Percentiles rank a stretch among this genome's conserved stretches.
Evolutionary conservation across 2,329 filamentous ascomycete genomes (phyloP).

Genomic region (Ophiostoma angusticollis): DNA sequence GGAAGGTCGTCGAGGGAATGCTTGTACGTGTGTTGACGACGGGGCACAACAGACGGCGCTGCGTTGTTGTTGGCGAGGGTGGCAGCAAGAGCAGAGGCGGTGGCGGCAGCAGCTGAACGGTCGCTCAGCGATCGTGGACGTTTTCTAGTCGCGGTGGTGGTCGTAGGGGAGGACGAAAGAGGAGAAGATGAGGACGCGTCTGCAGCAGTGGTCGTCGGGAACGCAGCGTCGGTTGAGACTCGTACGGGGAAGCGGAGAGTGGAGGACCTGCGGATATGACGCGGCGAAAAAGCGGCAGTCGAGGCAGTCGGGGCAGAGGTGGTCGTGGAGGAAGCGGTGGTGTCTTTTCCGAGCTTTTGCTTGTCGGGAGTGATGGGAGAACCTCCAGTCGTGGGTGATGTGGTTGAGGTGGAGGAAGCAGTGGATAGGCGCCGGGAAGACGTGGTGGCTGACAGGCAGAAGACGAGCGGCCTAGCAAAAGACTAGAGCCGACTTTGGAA

Average conservation of each 20-base stretch:
- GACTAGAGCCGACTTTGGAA: not conserved
- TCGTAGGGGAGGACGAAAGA: not conserved
- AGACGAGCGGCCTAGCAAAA: not conserved
- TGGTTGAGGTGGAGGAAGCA: slow-evolving; percentile 11
- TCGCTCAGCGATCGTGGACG: slow-evolving; percentile 13
- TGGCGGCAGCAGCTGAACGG: slow-evolving; percentile 7
- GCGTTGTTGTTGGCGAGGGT: not conserved
- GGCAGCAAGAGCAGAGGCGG: slow-evolving; percentile 2
- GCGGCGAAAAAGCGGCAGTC: slow-evolving; percentile 1
- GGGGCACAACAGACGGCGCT: too few species aligned
- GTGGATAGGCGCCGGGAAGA: slow-evolving; percentile 13
- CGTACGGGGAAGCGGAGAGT: slow-evolving; percentile 14
- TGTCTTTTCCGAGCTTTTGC: not conserved
- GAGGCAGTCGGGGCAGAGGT: not conserved
- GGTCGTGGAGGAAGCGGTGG: not conserved
- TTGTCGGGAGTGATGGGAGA: slow-evolving; percentile 4
- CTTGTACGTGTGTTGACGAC: slow-evolving; percentile 10
- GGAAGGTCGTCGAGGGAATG: slow-evolving; percentile 10
- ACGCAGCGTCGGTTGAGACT: slow-evolving; percentile 10
- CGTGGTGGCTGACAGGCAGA: slow-evolving; percentile 8
- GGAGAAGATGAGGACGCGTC: slow-evolving; percentile 1
- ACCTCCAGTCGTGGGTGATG: slow-evolving; percentile 7
- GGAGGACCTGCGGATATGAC: slow-evolving; percentile 11
- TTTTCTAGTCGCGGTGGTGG: slow-evolving; percentile 2
- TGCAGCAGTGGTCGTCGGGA: not conserved